These are phyloP conservation scores for Colletotrichum cuscutae DNA, from an alignment of 2,329 filamentous ascomycete genomes.

Conservation along the genomic window DNA sequence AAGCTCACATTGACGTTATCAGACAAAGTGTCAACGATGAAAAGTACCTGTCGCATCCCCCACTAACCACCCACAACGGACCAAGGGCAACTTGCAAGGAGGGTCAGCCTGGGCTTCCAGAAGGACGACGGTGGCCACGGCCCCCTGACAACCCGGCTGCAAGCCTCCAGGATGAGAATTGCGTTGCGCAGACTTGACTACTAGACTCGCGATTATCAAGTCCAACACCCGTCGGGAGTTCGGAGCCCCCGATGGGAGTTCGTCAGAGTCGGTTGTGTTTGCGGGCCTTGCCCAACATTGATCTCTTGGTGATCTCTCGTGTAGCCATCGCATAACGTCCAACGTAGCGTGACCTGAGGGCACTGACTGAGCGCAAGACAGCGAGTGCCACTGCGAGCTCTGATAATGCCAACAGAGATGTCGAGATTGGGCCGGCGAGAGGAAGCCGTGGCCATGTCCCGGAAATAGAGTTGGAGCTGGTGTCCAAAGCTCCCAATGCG, in stretches of 20 bases:
- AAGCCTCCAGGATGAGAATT: not conserved
- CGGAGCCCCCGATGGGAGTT: slow-evolving; percentile 13
- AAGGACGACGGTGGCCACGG: slow-evolving; percentile 18
- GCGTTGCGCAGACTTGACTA: slow-evolving; percentile 1
- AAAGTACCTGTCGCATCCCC: not conserved
- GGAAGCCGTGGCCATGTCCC: not conserved
- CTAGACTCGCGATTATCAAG: not conserved
- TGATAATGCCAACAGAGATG: not conserved
- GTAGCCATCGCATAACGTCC: slow-evolving; percentile 14
- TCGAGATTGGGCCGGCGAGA: no score
- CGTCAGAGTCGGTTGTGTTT: not conserved
- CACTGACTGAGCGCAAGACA: slow-evolving; percentile 11
- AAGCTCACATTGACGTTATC: not conserved
- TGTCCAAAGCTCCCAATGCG: slow-evolving; percentile 32
- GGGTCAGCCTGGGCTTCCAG: slow-evolving; percentile 24
- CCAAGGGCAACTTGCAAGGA: slow-evolving; percentile 8
- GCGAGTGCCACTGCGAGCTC: not conserved
- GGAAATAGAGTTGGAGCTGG: slow-evolving; percentile 32
- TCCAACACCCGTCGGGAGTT: not conserved
- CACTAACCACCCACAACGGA: slow-evolving; percentile 11
- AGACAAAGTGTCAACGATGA: not conserved
- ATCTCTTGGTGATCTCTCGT: not conserved
- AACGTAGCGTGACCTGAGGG: slow-evolving; percentile 12
- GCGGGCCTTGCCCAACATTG: not conserved
- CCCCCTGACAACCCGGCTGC: not conserved